Conservation (phyloP, 306 rosid species). For the Rosa lucieae region DNA sequence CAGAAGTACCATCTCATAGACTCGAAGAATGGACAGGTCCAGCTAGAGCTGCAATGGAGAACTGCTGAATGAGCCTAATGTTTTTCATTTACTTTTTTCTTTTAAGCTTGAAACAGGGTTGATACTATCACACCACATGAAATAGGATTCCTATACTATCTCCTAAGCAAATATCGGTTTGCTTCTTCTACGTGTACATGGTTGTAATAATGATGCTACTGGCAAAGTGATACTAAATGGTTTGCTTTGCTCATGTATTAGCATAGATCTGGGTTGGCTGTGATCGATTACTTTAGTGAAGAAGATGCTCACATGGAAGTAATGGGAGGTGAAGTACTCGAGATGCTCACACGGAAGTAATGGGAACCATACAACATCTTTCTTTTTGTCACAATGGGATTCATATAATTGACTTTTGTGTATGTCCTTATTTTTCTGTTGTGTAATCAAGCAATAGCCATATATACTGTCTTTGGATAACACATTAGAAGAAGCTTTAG, state of each 20-base stretch:
- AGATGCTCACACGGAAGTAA: not conserved
- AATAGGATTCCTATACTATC: conserved; percentile 18
- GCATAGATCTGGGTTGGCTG: not conserved
- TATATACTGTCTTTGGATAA: no score
- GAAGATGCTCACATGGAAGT: not conserved
- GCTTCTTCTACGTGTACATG: conserved; percentile 1
- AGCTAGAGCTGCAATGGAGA: conserved; percentile 89
- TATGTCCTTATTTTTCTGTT: no score
- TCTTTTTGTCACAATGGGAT: not conserved
- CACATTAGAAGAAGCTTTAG: no score
- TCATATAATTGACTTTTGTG: not conserved
- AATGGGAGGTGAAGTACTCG: not conserved
- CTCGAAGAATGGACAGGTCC: conserved; percentile 85
- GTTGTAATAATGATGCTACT: conserved; percentile 2
- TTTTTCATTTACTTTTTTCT: not conserved
- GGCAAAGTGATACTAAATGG: not conserved
- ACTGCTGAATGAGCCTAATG: conserved; percentile 36
- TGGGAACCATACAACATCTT: not conserved
- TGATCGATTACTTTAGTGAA: not conserved
- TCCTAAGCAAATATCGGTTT: conserved; percentile 5
- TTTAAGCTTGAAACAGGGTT: not conserved
- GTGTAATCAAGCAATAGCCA: no score
- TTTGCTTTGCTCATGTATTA: not conserved
- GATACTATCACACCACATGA: not conserved
- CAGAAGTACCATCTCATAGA: conserved; percentile 86